These are phyloP conservation scores for Cladorrhinum sp. DNA, from an alignment of 2,329 filamentous ascomycete genomes.

Conservation along the genomic window DNA sequence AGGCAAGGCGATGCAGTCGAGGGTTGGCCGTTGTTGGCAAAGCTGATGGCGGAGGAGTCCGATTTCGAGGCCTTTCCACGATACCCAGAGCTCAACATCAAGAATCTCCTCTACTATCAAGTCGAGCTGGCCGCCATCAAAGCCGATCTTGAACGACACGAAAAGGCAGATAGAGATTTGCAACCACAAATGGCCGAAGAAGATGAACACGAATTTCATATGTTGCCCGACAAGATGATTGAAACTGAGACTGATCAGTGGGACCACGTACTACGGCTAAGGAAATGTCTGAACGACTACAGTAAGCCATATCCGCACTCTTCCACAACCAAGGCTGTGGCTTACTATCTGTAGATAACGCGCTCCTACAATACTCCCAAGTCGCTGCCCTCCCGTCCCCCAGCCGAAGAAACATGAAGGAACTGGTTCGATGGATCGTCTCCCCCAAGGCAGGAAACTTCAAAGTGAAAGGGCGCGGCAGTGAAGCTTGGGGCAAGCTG, in stretches of 20 bases:
- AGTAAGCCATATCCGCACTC: too few species aligned
- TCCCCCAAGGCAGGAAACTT: neutral
- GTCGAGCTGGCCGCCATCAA: neutral
- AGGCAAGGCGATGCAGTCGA: neutral
- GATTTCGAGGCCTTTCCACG: constrained; percentile 4
- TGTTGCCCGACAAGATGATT: neutral
- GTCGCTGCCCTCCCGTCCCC: neutral
- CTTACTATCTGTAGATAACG: neutral
- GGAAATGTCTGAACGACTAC: neutral
- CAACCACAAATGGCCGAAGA: neutral
- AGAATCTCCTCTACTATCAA: constrained; percentile 4
- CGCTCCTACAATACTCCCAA: neutral
- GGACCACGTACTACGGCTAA: neutral
- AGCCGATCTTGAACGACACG: neutral
- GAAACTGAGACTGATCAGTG: neutral
- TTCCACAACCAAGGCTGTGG: too few species aligned
- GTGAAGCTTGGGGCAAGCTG: neutral
- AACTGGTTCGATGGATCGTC: neutral
- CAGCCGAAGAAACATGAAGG: neutral
- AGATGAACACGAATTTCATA: neutral
- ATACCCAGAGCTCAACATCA: neutral
- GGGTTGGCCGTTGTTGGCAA: neutral
- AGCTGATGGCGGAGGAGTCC: neutral
- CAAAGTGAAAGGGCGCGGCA: neutral
- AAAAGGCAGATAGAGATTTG: neutral